Evolutionary conservation across 805 yeast species (phyloP).

Genomic region (Ogataea paradorogensis): DNA sequence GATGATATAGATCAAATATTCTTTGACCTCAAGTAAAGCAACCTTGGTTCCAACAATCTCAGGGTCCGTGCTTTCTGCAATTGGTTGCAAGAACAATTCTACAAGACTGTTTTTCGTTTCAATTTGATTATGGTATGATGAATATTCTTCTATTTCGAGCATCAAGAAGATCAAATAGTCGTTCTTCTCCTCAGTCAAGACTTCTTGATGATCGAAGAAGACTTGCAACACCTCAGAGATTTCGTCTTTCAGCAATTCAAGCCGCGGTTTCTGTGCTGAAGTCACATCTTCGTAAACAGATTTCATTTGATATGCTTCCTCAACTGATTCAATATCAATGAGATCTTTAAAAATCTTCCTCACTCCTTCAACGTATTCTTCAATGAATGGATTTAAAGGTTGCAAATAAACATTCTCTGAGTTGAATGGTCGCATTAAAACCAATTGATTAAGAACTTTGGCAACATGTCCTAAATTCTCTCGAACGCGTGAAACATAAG

Average conservation of each 20-base stretch:
- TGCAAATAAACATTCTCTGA: constrained; percentile 63
- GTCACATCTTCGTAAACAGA: constrained; percentile 64
- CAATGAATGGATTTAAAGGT: constrained; percentile 74
- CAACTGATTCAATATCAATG: constrained; percentile 55
- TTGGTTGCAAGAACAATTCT: constrained; percentile 22
- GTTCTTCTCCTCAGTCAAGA: constrained; percentile 43
- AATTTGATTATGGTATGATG: constrained; percentile 19
- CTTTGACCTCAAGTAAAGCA: constrained; percentile 71
- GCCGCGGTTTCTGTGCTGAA: constrained; percentile 42
- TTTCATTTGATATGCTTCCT: constrained; percentile 55
- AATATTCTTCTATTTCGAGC: constrained; percentile 22
- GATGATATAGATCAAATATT: constrained; percentile 77
- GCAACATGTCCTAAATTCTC: constrained; percentile 57
- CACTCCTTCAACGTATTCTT: constrained; percentile 46
- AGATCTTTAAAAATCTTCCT: constrained; percentile 44
- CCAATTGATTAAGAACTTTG: constrained; percentile 61
- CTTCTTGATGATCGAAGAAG: constrained; percentile 40
- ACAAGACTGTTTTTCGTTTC: constrained; percentile 18
- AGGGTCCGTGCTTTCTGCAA: constrained; percentile 35
- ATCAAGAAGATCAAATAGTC: constrained; percentile 39
- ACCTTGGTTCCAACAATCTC: constrained; percentile 39
- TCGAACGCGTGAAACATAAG: constrained; percentile 26
- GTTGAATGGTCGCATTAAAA: constrained; percentile 65
- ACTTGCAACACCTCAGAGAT: constrained; percentile 43
- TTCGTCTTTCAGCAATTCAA: constrained; percentile 44